Conservation (phyloP, 192 early-diverging fungal genomes). For the Gigaspora rosea region DNA sequence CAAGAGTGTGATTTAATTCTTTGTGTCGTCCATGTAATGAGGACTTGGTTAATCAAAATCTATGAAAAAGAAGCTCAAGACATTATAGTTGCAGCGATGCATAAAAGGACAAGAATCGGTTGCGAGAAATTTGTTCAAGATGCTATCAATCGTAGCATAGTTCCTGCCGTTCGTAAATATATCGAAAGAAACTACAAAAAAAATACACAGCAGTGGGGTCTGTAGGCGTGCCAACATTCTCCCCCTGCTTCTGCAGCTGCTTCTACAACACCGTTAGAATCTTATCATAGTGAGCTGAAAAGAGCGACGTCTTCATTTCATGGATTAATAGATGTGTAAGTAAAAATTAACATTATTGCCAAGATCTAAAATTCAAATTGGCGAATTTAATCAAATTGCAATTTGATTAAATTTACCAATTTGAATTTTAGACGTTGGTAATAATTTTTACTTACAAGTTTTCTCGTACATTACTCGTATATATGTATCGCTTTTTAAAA, state of each 20-base stretch:
- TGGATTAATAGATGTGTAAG: constrained; percentile 7
- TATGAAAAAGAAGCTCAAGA: background rate
- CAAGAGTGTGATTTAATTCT: constrained; percentile 31
- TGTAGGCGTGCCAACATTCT: constrained; percentile 7
- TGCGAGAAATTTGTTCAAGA: background rate
- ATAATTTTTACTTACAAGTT: too few species aligned
- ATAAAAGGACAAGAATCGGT: background rate
- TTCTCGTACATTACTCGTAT: too few species aligned
- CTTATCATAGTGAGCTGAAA: constrained; percentile 20
- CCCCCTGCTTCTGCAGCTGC: constrained; percentile 24
- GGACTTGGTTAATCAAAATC: constrained; percentile 18
- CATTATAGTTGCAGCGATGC: background rate
- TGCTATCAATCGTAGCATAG: background rate
- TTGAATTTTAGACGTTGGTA: too few species aligned
- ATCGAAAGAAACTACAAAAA: constrained; percentile 1
- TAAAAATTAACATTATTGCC: background rate
- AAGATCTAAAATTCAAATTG: too few species aligned
- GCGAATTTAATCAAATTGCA: too few species aligned
- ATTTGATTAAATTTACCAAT: too few species aligned
- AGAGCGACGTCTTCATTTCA: background rate
- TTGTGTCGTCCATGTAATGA: constrained; percentile 26
- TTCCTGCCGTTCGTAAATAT: background rate
- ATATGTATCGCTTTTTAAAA: too few species aligned
- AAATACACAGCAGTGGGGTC: constrained; percentile 1
- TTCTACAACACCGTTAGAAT: background rate